Percentiles rank a stretch among this genome's conserved stretches.
These are phyloP conservation scores for Wickerhamomyces canadensis DNA, from an alignment of 805 yeast genomes.

Conservation along the genomic window DNA sequence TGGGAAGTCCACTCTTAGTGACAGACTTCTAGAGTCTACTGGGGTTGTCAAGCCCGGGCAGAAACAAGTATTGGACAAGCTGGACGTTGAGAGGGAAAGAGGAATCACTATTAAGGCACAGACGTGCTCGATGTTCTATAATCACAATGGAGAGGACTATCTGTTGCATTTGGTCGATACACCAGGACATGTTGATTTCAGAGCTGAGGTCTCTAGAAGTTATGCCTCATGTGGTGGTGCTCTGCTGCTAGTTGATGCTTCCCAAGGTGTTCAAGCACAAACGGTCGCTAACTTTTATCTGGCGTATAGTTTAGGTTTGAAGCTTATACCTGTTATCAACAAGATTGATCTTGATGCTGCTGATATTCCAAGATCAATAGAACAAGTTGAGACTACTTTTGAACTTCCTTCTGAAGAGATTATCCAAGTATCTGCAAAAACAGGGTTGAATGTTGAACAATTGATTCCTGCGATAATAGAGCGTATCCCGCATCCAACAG, in stretches of 20 bases:
- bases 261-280: conserved; percentile 96
- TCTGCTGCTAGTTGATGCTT: conserved; percentile 81
- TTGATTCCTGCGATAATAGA: conserved; percentile 80
- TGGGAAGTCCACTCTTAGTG: conserved; percentile 84
- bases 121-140: conserved; percentile 89
- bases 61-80: conserved; percentile 81
- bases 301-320: conserved; percentile 80
- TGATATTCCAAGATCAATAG: conserved; percentile 71
- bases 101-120: conserved; percentile 98
- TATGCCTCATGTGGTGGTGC: conserved; percentile 98
- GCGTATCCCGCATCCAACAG: conserved; percentile 75
- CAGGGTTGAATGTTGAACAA: conserved; percentile 73
- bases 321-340: conserved; percentile 83
- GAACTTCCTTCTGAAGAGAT: conserved; percentile 72
- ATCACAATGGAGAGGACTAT: conserved; percentile 62
- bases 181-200: conserved; percentile 96
- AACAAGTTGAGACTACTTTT: conserved; percentile 80
- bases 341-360: conserved; percentile 89
- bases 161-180: conserved; percentile 89
- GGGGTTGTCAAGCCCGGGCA: conserved; percentile 82
- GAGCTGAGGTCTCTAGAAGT: conserved; percentile 89
- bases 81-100: conserved; percentile 93
- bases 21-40: conserved; percentile 79
- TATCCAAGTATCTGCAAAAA: conserved; percentile 85
- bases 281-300: conserved; percentile 95